phyloP scores from a whole-genome alignment of 164 flowering plant species.

The Aristolochia contorta region DNA sequence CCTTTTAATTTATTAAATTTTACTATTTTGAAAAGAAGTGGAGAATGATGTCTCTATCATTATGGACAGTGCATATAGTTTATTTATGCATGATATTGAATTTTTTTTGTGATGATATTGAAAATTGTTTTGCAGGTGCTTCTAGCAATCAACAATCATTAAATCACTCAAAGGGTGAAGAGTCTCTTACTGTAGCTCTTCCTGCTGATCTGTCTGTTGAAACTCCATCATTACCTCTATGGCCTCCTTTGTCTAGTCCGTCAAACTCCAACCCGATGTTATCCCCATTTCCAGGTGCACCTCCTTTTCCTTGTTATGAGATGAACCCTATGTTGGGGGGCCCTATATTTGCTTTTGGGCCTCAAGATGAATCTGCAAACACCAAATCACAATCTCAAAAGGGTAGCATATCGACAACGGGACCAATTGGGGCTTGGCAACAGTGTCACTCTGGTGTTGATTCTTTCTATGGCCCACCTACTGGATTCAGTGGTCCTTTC shows the following conservation, averaged over 20 bases:
- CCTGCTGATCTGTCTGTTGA: slow-evolving; percentile 97
- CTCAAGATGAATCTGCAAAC: slow-evolving; percentile 62
- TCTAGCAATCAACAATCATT: slow-evolving; percentile 34
- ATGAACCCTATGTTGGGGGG: slow-evolving; percentile 84
- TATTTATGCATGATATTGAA: not conserved
- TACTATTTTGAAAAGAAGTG: too few species aligned
- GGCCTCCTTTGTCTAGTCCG: slow-evolving; percentile 81
- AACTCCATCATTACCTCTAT: slow-evolving; percentile 68
- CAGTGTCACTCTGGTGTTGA: slow-evolving; percentile 75
- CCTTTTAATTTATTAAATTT: too few species aligned
- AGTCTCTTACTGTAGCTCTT: slow-evolving; percentile 69
- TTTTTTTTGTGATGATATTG: too few species aligned
- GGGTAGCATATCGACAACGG: slow-evolving; percentile 41
- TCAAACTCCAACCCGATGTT: slow-evolving; percentile 65
- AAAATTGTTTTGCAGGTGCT: slow-evolving; percentile 34
- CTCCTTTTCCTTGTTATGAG: slow-evolving; percentile 78
- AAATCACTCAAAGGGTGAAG: slow-evolving; percentile 60
- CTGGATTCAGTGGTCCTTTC: slow-evolving; percentile 84
- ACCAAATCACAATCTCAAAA: slow-evolving; percentile 59
- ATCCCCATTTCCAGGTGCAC: slow-evolving; percentile 71
- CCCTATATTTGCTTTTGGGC: slow-evolving; percentile 78
- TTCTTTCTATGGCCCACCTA: slow-evolving; percentile 81
- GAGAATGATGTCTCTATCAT: not conserved
- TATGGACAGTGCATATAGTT: too few species aligned
- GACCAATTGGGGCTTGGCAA: slow-evolving; percentile 70